Base-by-base conservation (phyloP, 257 asterid genomes). In the Scutellaria baicalensis region DNA sequence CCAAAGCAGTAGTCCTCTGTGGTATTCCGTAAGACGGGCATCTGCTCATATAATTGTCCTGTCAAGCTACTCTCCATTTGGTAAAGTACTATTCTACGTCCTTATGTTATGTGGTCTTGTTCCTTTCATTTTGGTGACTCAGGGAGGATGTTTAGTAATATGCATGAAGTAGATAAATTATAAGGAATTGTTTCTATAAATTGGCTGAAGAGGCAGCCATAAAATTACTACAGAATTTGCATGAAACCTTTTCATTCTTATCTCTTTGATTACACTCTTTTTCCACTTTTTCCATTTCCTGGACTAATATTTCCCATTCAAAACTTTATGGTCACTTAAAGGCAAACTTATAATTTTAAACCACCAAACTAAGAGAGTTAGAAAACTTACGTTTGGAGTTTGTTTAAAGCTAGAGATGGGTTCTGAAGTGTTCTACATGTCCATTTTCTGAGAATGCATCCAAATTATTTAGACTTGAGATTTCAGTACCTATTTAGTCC, bases 21-120 rank as follows among this genome's bases (percentile, higher is more conserved):
- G 99, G 99, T 93, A 93, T 82, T 86, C 99, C 45, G 79, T 93
- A 78, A 89, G 96, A 79, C 85, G 99, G 74, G 97, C 93, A 67
- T 91, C 97, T 60, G 95, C 97, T 75, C 97, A 93, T 72, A 86
- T 93, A 52, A 93, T 93, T 72, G 93, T 91, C 81, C 84, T 93
- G 66, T 91, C 96, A 80, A 93, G 96, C 96, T 93, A 93, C 84
- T 93, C 99, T 64, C 89, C 99, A 59, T 93, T 87, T 69, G 99
- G 99, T 93, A 85, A 81, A 70, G 75, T 71, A 13, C 10, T 33
- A 6, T 60, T 40, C 52, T 31, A 6, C 57, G 2, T 36, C 43
- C 60, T 11, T 60, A 23, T 6, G 4, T 11, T 60, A 23, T 6
- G 4, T 51, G 59, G 38, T 23, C 39, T 51, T 51, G 21, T 39